phyloP scores from a whole-genome alignment of 2,329 filamentous ascomycete species.

The Dactylellina drechsleri region DNA sequence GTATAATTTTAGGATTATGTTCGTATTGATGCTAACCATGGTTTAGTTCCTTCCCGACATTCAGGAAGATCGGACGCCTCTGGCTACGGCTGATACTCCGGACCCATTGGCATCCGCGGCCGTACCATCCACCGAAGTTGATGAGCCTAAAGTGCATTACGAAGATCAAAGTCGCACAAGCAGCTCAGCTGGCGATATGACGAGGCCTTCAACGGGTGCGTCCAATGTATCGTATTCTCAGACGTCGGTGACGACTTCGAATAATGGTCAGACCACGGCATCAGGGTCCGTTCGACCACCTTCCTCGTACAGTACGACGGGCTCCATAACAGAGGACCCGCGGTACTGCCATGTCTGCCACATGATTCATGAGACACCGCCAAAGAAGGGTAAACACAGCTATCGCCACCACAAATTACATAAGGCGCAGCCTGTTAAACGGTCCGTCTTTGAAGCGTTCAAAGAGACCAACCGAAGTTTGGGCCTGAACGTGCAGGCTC shows the following conservation, averaged over 20 bases:
- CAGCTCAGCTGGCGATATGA: slow-evolving; percentile 39
- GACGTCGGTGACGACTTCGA: slow-evolving; percentile 31
- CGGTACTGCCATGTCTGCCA: slow-evolving; percentile 50
- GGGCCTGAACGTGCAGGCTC: slow-evolving; percentile 20
- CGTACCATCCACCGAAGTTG: slow-evolving; percentile 19
- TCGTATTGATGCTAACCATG: slow-evolving; percentile 1
- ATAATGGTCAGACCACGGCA: slow-evolving; percentile 24
- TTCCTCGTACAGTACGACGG: slow-evolving; percentile 35
- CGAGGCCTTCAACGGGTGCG: slow-evolving; percentile 43
- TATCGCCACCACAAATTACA: slow-evolving; percentile 42
- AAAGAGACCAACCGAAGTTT: slow-evolving; percentile 47
- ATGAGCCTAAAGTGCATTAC: slow-evolving; percentile 24
- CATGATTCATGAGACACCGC: slow-evolving; percentile 44
- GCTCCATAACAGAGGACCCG: slow-evolving; percentile 35
- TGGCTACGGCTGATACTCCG: slow-evolving; percentile 11
- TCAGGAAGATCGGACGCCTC: slow-evolving; percentile 31
- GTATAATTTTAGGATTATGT: not conserved
- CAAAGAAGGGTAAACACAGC: slow-evolving; percentile 31
- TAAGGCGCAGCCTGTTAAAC: slow-evolving; percentile 32
- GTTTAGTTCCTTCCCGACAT: slow-evolving; percentile 22
- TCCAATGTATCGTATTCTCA: slow-evolving; percentile 43
- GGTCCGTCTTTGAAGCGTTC: slow-evolving; percentile 44
- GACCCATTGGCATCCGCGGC: slow-evolving; percentile 21
- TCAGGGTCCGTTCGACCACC: slow-evolving; percentile 38
- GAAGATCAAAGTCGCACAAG: slow-evolving; percentile 26